A percentile compares a stretch with the other conserved stretches of the same genome.
These are phyloP conservation scores for Uronychia setigera DNA, from an alignment of 73 alveolate genomes.

Conservation along the genomic window DNA sequence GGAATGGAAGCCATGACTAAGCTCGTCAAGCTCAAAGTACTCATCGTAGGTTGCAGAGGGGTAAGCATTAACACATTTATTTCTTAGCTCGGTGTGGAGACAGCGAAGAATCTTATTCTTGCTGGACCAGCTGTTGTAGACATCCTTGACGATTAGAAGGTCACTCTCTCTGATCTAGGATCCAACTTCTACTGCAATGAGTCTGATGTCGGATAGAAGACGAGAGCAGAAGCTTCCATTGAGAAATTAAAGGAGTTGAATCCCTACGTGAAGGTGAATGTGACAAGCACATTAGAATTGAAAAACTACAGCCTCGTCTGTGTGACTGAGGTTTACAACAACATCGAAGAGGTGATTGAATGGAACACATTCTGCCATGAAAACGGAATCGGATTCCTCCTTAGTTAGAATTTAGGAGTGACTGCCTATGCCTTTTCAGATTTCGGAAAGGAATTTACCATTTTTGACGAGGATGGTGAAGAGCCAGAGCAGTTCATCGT, in stretches of 20 bases:
- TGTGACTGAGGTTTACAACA: conserved; percentile 83
- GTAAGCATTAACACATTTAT: neutral
- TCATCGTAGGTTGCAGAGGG: conserved; percentile 84
- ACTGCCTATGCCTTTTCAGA: conserved; percentile 96
- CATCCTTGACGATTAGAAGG: conserved; percentile 79
- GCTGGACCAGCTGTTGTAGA: conserved; percentile 98
- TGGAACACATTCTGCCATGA: conserved; percentile 82
- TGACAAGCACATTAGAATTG: conserved; percentile 51
- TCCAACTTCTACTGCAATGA: conserved; percentile 94
- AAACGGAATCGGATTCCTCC: conserved; percentile 85
- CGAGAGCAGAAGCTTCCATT: conserved; percentile 93
- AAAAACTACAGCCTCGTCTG: conserved; percentile 79
- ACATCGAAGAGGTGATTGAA: conserved; percentile 70
- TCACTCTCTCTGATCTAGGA: conserved; percentile 86
- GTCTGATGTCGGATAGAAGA: conserved; percentile 85
- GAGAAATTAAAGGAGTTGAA: conserved; percentile 92
- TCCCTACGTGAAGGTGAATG: conserved; percentile 92
- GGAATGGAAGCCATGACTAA: conserved; percentile 98
- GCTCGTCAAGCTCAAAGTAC: conserved; percentile 89
- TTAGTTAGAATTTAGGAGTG: conserved; percentile 81
- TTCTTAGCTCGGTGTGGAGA: conserved; percentile 85
- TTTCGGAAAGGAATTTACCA: conserved; percentile 87
- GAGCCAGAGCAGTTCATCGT: conserved; percentile 94
- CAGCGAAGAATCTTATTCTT: conserved; percentile 97
- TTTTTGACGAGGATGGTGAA: conserved; percentile 96